Base-by-base conservation (phyloP, 306 rosid species). In the Argentina anserina region DNA sequence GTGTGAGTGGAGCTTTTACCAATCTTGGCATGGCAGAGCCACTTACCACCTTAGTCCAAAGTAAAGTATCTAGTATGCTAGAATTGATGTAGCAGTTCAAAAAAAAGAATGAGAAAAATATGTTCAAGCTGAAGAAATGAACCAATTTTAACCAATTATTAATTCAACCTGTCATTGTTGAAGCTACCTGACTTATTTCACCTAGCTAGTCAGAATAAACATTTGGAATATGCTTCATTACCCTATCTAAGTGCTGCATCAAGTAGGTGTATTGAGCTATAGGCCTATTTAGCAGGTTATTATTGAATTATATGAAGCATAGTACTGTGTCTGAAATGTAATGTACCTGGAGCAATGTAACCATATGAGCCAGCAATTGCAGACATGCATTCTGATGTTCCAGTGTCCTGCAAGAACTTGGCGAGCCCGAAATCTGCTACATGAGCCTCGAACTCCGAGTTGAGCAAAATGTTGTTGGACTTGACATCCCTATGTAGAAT, bases 401-500 rank as follows among this genome's bases (percentile, higher is more conserved):
- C 98, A 55, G 85, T 81, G 73, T 88, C 97, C 36, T 81, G 92
- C 84, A 92, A 80, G 83, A 90, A 88, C 87, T 92, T 92, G 85
- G 98, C 98, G 9, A 92, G 90, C 13, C 98, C 98, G 69, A 93
- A 93, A 59, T 93, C 98, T 23, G 98, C 98, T 37, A 93, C 97
- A 83, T 93, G 98, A 80, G 97, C 98, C 82, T 93, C 98, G 53
- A 81, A 87, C 28, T 90, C 89, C 33, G 93, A 82, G 83, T 90
- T 76, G 40, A 92, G 80, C 75, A 92, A 53, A 37, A 92, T 92
- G 82, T 92, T 92, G 81, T 92, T 92, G 64, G 98, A 92, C 83
- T 92, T 92, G 6, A 92, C 98, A 71, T 92, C 98, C 43, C 98
- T 84, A 31, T 92, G 98, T 34, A 92, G 83, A 36, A 90, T 90